Evolutionary conservation across 139 green algal species (phyloP).

Genomic region (Micractinium conductrix): DNA sequence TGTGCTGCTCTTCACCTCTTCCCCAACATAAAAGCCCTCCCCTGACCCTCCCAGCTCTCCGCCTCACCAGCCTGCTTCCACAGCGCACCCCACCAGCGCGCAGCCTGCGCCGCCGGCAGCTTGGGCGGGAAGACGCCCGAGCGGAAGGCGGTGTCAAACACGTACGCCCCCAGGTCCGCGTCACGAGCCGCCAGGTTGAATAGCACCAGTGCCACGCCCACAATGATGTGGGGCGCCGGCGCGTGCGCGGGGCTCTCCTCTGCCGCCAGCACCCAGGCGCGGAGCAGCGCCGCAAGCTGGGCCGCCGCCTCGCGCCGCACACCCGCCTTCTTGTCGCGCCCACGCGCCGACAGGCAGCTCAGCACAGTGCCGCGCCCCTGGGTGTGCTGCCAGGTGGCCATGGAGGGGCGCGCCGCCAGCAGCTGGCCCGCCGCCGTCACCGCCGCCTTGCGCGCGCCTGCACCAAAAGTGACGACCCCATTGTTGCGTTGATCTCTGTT

Average conservation of each 20-base stretch:
- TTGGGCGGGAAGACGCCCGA: constrained; percentile 67
- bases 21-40: too few relatives aligned
- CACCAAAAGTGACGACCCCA: too few relatives aligned
- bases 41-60: background rate
- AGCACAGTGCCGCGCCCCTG: constrained; percentile 31
- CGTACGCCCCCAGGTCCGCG: constrained; percentile 47
- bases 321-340: constrained; percentile 75
- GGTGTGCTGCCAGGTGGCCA: constrained; percentile 31
- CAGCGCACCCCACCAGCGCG: constrained; percentile 52
- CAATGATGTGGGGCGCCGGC: background rate
- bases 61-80: constrained; percentile 40
- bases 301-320: constrained; percentile 67
- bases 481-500: too few relatives aligned
- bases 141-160: constrained; percentile 45
- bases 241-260: background rate
- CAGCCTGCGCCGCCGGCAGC: constrained; percentile 36
- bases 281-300: constrained; percentile 23
- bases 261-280: constrained; percentile 5
- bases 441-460: too few relatives aligned
- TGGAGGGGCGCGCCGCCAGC: background rate
- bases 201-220: constrained; percentile 19
- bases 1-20: too few relatives aligned
- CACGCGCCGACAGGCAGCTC: constrained; percentile 41
- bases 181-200: constrained; percentile 44
- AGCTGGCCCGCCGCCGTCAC: constrained; percentile 46